Conservation (phyloP, 352 stramenopile species). For the Thalassiosira mediterranea region DNA sequence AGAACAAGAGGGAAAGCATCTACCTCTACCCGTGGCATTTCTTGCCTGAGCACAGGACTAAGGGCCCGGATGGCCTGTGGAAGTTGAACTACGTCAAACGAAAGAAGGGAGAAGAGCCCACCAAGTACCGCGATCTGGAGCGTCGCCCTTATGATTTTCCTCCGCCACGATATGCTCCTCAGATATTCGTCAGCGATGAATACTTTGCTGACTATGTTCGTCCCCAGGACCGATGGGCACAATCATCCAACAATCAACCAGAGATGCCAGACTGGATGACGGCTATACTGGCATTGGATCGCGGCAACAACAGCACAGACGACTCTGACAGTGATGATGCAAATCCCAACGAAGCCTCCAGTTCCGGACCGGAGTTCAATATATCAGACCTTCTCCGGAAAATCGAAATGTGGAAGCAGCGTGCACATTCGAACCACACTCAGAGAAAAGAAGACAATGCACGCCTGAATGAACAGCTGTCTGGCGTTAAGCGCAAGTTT, state of each 20-base stretch:
- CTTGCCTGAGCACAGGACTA: background rate
- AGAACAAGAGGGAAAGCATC: background rate
- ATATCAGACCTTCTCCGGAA: background rate
- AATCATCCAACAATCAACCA: background rate
- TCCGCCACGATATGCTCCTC: background rate
- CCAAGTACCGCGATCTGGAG: background rate
- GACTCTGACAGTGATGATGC: background rate
- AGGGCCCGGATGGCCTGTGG: background rate
- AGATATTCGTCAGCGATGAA: background rate
- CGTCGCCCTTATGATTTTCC: background rate
- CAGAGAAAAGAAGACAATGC: background rate
- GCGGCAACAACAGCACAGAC: too few species aligned
- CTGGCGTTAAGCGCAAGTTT: background rate
- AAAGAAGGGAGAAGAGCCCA: background rate
- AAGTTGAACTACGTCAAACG: background rate
- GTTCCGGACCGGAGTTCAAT: too few species aligned
- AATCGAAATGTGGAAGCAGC: background rate
- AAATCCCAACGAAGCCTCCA: background rate
- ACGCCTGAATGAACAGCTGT: background rate
- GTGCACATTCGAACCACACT: background rate
- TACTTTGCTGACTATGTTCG: background rate
- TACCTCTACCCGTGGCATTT: conserved; percentile 15
- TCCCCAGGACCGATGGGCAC: background rate
- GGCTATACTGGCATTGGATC: background rate
- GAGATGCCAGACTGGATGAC: background rate